Evolutionary conservation across 2,329 filamentous ascomycete species (phyloP), one percentile per base, ranked within the genome.

Genomic region (Alternaria sp.): DNA sequence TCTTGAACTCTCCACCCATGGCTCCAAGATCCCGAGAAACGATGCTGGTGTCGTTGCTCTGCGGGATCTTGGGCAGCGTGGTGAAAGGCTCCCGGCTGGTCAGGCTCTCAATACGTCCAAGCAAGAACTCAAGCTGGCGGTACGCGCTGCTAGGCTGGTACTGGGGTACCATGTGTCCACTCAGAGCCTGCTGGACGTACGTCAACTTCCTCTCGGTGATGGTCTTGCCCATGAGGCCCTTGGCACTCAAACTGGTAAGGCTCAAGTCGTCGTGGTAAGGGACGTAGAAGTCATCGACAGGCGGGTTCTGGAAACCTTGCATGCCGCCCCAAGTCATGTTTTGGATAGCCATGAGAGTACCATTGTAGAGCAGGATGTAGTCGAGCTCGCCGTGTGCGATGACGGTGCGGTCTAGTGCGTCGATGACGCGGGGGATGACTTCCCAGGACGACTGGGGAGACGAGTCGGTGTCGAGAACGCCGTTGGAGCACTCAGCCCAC

Each of bases 311-410:
- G 83, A 95, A 94, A 0, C 92, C 92, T 55, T 91, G 87, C 46
- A 84, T 77, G 5, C 91, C 91, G 61, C 88, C 87, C 88, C 89
- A 95, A 0, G 91, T 93, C 89, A 94, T 92, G 81, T 93, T 93
- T 75, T 95, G 91, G 62, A 94, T 89, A 1, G 86, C 86, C 7
- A 93, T 82, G 1, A 95, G 83, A 0, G 91, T 91, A 15, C 91
- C 91, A 75, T 91, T 91, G 71, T 85, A 83, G 23, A 90, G 82
- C 10, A 93, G 84, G 63, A 91, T 85, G 74, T 86, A 91, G 79
- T 93, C 92, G 11, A 90, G 84, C 52, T 86, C 81, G 11, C 91
- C 92, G 73, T 94, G 91, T 3, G 85, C 90, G 72, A 96, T 88
- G 69, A 96, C 85, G 9, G 92, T 91, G 65, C 74, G 89, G 50